These are phyloP conservation scores for Picea mariana DNA, from an alignment of 83 land plant species.

Conservation along the genomic window DNA sequence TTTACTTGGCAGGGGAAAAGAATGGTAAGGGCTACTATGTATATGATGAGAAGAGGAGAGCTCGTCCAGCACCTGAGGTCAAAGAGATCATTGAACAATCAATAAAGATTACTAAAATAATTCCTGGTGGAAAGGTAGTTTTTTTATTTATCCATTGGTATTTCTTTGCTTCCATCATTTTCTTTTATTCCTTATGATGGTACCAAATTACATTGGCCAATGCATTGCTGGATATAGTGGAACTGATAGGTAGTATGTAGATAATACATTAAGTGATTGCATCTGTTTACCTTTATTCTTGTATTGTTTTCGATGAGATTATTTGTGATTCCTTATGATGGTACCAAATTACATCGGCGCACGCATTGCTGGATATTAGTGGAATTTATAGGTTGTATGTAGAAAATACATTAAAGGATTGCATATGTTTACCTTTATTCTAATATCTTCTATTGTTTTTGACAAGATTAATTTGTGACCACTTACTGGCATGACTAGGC, in stretches of 20 bases:
- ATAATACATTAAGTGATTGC: neutral
- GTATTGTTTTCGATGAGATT: no score
- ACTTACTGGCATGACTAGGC: no score
- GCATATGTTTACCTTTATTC: neutral
- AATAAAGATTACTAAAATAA: constrained; percentile 20
- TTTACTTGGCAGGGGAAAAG: constrained; percentile 52
- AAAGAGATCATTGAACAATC: no score
- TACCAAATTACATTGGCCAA: no score
- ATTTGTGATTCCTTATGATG: no score
- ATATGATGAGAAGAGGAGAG: constrained; percentile 72
- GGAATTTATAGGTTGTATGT: neutral
- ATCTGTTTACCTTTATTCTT: neutral
- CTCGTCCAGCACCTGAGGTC: constrained; percentile 43
- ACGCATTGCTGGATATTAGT: neutral
- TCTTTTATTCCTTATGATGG: neutral
- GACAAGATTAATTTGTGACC: no score
- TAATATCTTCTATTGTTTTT: no score
- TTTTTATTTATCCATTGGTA: neutral
- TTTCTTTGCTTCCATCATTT: neutral
- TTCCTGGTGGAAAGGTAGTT: constrained; percentile 89
- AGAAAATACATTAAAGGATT: neutral
- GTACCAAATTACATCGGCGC: neutral
- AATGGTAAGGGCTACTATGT: constrained; percentile 79
- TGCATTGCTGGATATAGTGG: neutral
- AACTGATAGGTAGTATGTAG: neutral